Evolutionary conservation across 495 filamentous ascomycete genomes (phyloP), one percentile per base, ranked within the genome.

Genomic region (Penicillium canescens): DNA sequence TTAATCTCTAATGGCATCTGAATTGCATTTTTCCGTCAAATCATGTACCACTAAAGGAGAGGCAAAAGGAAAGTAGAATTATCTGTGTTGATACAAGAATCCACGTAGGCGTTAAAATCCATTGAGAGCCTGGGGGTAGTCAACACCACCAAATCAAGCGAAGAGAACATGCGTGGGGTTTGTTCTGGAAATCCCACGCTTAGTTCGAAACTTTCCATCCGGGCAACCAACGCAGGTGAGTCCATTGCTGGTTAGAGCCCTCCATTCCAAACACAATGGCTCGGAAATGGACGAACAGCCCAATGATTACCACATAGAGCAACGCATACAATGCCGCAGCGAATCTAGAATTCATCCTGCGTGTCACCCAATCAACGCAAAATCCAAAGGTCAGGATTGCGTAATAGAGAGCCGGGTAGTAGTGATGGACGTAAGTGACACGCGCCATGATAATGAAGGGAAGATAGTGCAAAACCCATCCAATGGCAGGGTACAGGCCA

Each of bases 371-470:
- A 70, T 98, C 92, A 48, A 88, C 74, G 49, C 92, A 81, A 76
- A 98, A 98, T 42, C 94, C 95, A 45, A 90, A 82, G 10, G 81
- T 85, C 20, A 98, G 77, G 54, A 98, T 96, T 47, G 94, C 93
- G 65, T 96, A 98, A 76, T 97, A 98, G 4, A 98, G 82, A n/a
- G 94, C 94, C 7, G 94, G 94, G 71, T 98, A 98, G 74, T 98
- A 98, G 73, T 98, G 94, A 70, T 98, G 94, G 42, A 98, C 94
- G 69, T 98, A 98, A 23, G 94, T 98, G 49, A 98, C 94, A 75
- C 94, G 88, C 11, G 90, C 95, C 94, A 98, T 98, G 65, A 91
- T 84, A 61, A 96, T 82, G 73, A 98, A 98, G 18, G 94, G 94
- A 42, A 96, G 69, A 63, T 96, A 98, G 73, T 98, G 94, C 49